Evolutionary conservation across 352 stramenopile species (phyloP).

Genomic region (Aphanomyces astaci): DNA sequence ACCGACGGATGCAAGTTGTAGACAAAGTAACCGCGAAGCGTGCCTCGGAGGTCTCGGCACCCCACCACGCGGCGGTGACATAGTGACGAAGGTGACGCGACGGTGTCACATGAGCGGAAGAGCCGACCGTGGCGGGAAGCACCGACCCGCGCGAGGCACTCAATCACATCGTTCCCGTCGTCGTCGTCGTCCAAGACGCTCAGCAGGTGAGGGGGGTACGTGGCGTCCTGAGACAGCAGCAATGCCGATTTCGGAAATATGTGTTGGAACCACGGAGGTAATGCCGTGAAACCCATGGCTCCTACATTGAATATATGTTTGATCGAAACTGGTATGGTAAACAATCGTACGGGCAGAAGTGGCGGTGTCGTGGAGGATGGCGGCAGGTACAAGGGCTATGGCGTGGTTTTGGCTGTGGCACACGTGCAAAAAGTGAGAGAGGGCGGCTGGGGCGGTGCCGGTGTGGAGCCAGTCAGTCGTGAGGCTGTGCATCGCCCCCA

Average conservation of each 20-base stretch:
- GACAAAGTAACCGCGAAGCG: neutral
- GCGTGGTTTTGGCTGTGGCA: neutral
- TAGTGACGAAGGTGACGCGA: too few species aligned
- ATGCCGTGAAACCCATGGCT: neutral
- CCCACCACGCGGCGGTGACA: neutral
- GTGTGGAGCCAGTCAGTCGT: neutral
- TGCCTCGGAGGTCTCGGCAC: neutral
- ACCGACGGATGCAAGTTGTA: neutral
- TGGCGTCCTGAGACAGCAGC: neutral
- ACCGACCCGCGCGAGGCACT: neutral
- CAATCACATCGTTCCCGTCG: neutral
- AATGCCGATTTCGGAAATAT: neutral
- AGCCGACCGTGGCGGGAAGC: neutral
- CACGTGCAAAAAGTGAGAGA: neutral
- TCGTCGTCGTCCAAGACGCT: neutral
- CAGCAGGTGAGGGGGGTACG: neutral
- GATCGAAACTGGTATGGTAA: neutral
- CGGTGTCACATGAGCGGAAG: neutral
- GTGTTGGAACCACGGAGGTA: neutral
- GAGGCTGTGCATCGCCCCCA: neutral
- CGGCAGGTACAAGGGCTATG: neutral
- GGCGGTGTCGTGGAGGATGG: neutral
- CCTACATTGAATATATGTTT: neutral
- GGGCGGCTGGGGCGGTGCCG: neutral
- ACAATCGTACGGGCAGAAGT: neutral